Evolutionary conservation across 208 protist genomes (phyloP).

Genomic region (Herpetomonas samuelpessoai): DNA sequence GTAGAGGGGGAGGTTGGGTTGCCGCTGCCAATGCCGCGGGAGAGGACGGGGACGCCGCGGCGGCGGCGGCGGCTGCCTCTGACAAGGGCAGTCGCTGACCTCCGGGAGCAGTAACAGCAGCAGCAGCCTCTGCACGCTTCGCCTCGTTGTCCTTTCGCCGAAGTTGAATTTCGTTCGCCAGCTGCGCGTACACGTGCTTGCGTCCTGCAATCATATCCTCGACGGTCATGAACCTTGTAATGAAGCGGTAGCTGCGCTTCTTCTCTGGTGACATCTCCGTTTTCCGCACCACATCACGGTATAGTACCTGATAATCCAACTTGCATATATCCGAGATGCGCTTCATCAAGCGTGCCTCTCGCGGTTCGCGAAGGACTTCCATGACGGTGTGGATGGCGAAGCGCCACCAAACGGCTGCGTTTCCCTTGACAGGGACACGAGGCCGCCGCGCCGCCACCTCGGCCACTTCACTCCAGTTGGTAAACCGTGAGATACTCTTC

Average conservation of each 20-base stretch:
- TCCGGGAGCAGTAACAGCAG: constrained; percentile 25
- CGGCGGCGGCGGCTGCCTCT: not conserved
- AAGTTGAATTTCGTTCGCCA: constrained; percentile 71
- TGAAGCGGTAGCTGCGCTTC: constrained; percentile 56
- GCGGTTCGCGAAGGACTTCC: constrained; percentile 30
- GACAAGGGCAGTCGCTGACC: constrained; percentile 10
- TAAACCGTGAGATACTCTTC: constrained; percentile 45
- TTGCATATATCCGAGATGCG: constrained; percentile 63
- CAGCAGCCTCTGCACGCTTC: constrained; percentile 37
- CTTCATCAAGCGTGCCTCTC: constrained; percentile 38
- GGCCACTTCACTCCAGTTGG: constrained; percentile 42
- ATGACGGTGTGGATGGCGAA: constrained; percentile 63
- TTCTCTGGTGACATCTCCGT: constrained; percentile 64
- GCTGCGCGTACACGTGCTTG: constrained; percentile 66
- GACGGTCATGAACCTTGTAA: constrained; percentile 79
- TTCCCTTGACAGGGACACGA: constrained; percentile 40
- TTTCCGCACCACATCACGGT: constrained; percentile 69
- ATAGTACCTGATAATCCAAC: constrained; percentile 70
- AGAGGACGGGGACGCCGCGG: constrained; percentile 11
- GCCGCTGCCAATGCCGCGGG: no score
- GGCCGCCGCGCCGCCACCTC: constrained; percentile 38
- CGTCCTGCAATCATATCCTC: constrained; percentile 74
- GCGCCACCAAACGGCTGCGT: constrained; percentile 71
- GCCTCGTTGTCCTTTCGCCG: constrained; percentile 69
- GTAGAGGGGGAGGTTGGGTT: not conserved